Conservation (phyloP, 169 alveolate genomes). For the Besnoitia besnoiti region DNA sequence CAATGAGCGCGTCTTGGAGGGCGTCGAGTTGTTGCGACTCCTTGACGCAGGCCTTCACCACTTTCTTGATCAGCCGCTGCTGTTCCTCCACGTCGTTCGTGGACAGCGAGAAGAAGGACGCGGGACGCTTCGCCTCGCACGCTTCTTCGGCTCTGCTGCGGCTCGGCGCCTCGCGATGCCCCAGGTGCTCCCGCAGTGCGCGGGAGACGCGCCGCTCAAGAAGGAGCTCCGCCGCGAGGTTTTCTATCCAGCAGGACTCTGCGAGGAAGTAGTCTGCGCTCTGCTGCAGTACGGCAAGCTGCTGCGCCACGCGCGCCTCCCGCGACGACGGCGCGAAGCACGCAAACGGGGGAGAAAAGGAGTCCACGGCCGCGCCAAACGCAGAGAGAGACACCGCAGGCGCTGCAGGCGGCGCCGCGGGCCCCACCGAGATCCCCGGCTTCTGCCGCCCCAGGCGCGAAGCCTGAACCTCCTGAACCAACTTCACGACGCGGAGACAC, state of each 20-base stretch:
- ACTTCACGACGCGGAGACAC: not conserved
- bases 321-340: not conserved
- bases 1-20: constrained; percentile 21
- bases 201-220: not conserved
- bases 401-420: not conserved
- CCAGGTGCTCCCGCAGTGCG: not conserved
- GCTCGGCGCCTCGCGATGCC: not conserved
- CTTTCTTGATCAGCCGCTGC: not conserved
- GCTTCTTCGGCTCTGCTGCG: not conserved
- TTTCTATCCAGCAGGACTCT: not conserved
- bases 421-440: no score
- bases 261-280: not conserved
- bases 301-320: not conserved
- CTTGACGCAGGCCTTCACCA: not conserved
- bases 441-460: not conserved
- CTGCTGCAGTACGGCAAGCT: constrained; percentile 9
- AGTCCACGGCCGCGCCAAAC: not conserved
- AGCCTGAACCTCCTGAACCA: not conserved
- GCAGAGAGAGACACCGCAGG: not conserved
- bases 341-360: not conserved
- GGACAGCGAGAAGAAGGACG: not conserved
- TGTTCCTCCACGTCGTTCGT: not conserved
- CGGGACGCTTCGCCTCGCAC: not conserved
- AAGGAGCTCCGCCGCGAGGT: not conserved
- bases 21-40: not conserved